phyloP scores from a whole-genome alignment of 305 asterid species.

The Coffea humblotiana region DNA sequence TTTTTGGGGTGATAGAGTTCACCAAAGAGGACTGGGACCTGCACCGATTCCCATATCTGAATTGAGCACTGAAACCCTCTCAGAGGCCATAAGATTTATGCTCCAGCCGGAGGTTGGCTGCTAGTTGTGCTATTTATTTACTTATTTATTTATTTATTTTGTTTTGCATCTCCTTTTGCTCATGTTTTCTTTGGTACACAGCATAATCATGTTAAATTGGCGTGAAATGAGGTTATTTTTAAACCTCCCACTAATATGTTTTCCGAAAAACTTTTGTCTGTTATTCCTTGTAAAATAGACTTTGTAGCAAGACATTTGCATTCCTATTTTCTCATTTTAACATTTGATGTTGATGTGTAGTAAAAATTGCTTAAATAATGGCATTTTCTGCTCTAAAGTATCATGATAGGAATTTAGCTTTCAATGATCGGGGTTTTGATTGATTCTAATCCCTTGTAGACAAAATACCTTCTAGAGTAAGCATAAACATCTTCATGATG shows the following conservation, averaged over 20 bases:
- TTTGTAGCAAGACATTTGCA: neutral
- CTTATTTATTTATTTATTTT: too few relatives aligned
- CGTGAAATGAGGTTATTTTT: neutral
- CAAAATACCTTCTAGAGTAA: neutral
- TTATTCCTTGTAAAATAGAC: neutral
- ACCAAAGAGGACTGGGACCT: slow-evolving; percentile 79
- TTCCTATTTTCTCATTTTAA: neutral
- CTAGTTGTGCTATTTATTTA: neutral
- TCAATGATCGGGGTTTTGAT: neutral
- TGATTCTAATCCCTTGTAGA: neutral
- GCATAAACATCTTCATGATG: neutral
- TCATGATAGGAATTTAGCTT: neutral
- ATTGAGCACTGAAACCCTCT: slow-evolving; percentile 69
- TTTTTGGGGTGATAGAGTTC: slow-evolving; percentile 93
- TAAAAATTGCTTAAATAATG: neutral
- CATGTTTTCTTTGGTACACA: neutral
- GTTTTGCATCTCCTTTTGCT: neutral
- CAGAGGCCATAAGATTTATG: slow-evolving; percentile 90
- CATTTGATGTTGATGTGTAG: neutral
- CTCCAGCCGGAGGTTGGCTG: slow-evolving; percentile 79
- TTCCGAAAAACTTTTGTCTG: neutral
- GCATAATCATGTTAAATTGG: neutral
- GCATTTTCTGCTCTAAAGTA: neutral
- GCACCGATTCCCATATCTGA: slow-evolving; percentile 82
- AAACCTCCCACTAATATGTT: neutral